Base-by-base conservation (phyloP, 2,329 filamentous ascomycete genomes). In the Sarocladiaceae sp. region DNA sequence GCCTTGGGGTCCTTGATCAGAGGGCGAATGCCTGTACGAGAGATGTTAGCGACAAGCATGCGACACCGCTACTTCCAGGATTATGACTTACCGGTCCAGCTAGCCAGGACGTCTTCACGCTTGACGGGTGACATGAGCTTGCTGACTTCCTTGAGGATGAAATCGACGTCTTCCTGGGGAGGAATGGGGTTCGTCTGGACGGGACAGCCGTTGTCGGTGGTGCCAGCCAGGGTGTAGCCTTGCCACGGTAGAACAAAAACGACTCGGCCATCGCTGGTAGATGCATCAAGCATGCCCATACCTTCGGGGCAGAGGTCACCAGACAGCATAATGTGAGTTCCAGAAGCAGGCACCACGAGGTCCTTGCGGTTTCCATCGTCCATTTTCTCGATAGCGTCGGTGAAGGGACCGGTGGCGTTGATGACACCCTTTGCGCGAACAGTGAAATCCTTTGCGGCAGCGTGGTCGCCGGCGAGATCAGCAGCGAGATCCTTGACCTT, bases 161-260 rank as follows among this genome's bases (percentile, higher is more conserved):
- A 91, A 56, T 85, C 78, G 55, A 91, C 88, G 52, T 90, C 86
- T 50, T 85, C 72, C 59, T 88, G 82, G 42, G 81, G 80, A 5
- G 87, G 83, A 21, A 88, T 67, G 3, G 87, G 87, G 55, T 88
- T 78, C 44, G 71, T 69, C 47, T 77, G 76, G 51, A 93, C 80
- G 15, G 73, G 66, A 45, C 83, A 85, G 3, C 85, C 80, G 46
- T 81, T 82, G 56, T 93, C 86, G 3, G 86, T 93, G 12, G 86
- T 91, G 53, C 86, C 86, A 41, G 87, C 86, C 49, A 93, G 86
- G 6, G 87, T 91, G 69, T 87, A 87, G 44, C 86, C 86, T 63
- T 91, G 83, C 86, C 86, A 93, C 6, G 86, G 86, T 43, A 93
- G 72, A 62, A 93, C 88, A 71, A 93, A 93, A 55, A 93, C 86